These are phyloP conservation scores for Anastatica hierochuntica DNA, from an alignment of 345 rosid species.

Conservation along the genomic window DNA sequence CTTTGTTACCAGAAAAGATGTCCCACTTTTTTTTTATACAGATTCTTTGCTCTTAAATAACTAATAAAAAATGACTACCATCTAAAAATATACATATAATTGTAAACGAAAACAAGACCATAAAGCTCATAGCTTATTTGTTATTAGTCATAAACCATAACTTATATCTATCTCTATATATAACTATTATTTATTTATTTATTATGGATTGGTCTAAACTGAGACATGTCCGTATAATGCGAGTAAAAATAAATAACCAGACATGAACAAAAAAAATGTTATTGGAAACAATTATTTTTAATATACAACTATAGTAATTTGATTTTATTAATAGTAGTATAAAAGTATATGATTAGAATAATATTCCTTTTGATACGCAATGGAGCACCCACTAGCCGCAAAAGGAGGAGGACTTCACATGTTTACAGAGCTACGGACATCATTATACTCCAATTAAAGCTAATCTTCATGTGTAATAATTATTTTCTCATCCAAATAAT, in stretches of 20 bases:
- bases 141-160: too few relatives aligned
- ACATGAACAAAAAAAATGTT: constrained; percentile 1
- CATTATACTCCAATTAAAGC: constrained; percentile 32
- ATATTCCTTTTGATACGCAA: constrained; percentile 24
- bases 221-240: constrained; percentile 19
- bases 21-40: constrained; percentile 1
- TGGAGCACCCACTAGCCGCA: constrained; percentile 35
- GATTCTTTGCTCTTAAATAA: not conserved
- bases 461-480: constrained; percentile 29
- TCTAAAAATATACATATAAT: too few relatives aligned
- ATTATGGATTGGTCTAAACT: too few relatives aligned
- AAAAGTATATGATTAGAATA: constrained; percentile 14
- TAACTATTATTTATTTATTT: too few relatives aligned
- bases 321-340: too few relatives aligned
- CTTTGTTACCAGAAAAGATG: constrained; percentile 7
- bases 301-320: too few relatives aligned
- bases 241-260: constrained; percentile 19
- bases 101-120: too few relatives aligned
- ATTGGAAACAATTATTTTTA: not conserved
- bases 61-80: not conserved
- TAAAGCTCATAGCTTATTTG: too few relatives aligned
- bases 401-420: constrained; percentile 31
- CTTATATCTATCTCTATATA: too few relatives aligned
- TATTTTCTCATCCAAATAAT: not conserved
- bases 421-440: constrained; percentile 32